These are phyloP conservation scores for Mycena alexandri DNA, from an alignment of 768 basidiomycete genomes.

Conservation along the genomic window DNA sequence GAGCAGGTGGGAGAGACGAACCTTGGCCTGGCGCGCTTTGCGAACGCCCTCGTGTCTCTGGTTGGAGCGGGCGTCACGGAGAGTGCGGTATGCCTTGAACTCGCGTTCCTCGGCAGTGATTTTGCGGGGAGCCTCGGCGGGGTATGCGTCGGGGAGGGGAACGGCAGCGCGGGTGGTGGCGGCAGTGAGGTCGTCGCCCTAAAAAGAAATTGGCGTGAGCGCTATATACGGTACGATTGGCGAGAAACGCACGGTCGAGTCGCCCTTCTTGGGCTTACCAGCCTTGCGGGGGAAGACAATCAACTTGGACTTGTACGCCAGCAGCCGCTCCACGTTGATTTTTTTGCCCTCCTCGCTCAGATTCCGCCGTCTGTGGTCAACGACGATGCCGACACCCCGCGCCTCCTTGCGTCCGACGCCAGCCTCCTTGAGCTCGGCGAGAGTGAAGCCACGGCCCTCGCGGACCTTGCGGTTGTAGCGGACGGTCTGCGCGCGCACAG, in stretches of 20 bases:
- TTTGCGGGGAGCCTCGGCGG: constrained; percentile 89
- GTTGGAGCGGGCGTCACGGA: constrained; percentile 86
- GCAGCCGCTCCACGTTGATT: constrained; percentile 93
- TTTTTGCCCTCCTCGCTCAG: constrained; percentile 96
- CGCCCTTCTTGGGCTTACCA: constrained; percentile 95
- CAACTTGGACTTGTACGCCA: constrained; percentile 92
- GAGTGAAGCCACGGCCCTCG: constrained; percentile 96
- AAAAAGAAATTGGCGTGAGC: constrained; percentile 26
- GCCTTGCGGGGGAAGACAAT: constrained; percentile 98
- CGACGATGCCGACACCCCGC: constrained; percentile 90
- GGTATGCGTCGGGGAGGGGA: constrained; percentile 75
- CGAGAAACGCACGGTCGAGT: constrained; percentile 79
- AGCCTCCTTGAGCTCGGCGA: constrained; percentile 94
- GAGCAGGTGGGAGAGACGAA: constrained; percentile 49
- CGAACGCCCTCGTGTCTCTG: constrained; percentile 89
- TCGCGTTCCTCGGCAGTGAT: constrained; percentile 92
- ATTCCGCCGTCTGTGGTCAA: constrained; percentile 97
- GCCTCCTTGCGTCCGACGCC: constrained; percentile 96
- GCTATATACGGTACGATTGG: constrained; percentile 10
- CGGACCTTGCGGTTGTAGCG: constrained; percentile 99
- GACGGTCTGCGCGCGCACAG: constrained; percentile 95
- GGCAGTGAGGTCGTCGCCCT: constrained; percentile 89
- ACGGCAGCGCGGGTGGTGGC: constrained; percentile 76
- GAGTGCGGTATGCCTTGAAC: constrained; percentile 89
- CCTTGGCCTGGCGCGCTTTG: constrained; percentile 90